These are phyloP conservation scores for Ramularia endophylla DNA, from an alignment of 2,329 filamentous ascomycete genomes.

Conservation along the genomic window DNA sequence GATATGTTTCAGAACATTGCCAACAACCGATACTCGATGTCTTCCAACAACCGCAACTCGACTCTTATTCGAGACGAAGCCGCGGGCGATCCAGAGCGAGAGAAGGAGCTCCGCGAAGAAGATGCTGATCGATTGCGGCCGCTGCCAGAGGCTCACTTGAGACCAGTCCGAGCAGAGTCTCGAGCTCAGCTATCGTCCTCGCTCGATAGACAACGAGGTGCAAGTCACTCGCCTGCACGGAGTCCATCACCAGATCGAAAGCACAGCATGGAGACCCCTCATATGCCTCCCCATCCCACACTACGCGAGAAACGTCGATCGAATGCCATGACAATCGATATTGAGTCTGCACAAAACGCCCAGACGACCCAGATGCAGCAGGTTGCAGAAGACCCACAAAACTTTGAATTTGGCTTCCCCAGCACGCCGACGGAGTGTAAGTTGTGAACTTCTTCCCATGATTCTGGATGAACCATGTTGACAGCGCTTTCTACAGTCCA, in stretches of 20 bases:
- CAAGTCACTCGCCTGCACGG: conserved; percentile 10
- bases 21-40: conserved; percentile 54
- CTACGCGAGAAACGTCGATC: conserved; percentile 39
- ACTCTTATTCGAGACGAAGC: conserved; percentile 77
- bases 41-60: conserved; percentile 60
- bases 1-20: conserved; percentile 82
- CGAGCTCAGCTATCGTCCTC: conserved; percentile 17
- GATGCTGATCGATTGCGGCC: conserved; percentile 81
- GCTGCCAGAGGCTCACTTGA: conserved; percentile 55
- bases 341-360: conserved; percentile 35
- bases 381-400: conserved; percentile 9
- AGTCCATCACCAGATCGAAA: conserved; percentile 5
- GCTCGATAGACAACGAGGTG: conserved; percentile 46
- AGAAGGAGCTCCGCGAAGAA: conserved; percentile 72
- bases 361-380: conserved; percentile 23
- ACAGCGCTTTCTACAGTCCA: conserved; percentile 30
- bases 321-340: conserved; percentile 39
- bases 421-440: conserved; percentile 68
- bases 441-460: conserved; percentile 55
- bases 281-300: conserved; percentile 28
- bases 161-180: conserved; percentile 22
- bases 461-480: no score
- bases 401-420: conserved; percentile 60
- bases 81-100: conserved; percentile 68
- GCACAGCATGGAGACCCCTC: conserved; percentile 19